A percentile compares a stretch with the other conserved stretches of the same genome.
phyloP scores from a whole-genome alignment of 2,329 filamentous ascomycete species.

The Aspergillus sergii region DNA sequence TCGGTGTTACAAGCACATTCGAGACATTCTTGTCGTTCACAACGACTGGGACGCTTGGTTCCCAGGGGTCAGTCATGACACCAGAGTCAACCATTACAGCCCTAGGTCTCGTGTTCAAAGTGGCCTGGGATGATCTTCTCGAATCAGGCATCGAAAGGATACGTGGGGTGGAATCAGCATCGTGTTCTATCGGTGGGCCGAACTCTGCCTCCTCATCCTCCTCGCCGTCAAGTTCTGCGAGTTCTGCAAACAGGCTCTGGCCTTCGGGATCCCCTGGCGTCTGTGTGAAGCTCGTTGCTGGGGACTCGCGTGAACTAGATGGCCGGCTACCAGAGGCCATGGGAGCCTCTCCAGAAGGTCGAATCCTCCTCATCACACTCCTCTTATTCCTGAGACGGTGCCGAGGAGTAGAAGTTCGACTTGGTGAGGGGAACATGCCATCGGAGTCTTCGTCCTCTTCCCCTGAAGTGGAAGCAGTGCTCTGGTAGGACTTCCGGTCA shows the following conservation, averaged over 20 bases:
- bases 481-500: slow-evolving; percentile 72
- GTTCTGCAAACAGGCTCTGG: slow-evolving; percentile 88
- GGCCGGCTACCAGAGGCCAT: slow-evolving; percentile 43
- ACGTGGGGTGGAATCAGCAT: slow-evolving; percentile 43
- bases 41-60: slow-evolving; percentile 35
- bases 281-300: slow-evolving; percentile 54
- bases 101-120: slow-evolving; percentile 25
- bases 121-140: slow-evolving; percentile 35
- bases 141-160: slow-evolving; percentile 32
- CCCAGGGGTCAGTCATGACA: slow-evolving; percentile 65
- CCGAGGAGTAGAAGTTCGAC: slow-evolving; percentile 65
- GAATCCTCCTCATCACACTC: slow-evolving; percentile 62
- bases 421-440: slow-evolving; percentile 67
- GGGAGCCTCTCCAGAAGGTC: slow-evolving; percentile 48
- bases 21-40: slow-evolving; percentile 22
- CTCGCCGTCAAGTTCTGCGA: slow-evolving; percentile 73
- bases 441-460: slow-evolving; percentile 69
- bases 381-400: slow-evolving; percentile 74
- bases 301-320: slow-evolving; percentile 53
- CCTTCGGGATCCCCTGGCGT: slow-evolving; percentile 54
- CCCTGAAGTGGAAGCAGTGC: slow-evolving; percentile 84
- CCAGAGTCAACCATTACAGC: slow-evolving; percentile 61
- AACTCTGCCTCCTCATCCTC: slow-evolving; percentile 70
- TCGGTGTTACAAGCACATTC: slow-evolving; percentile 26
- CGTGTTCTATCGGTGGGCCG: slow-evolving; percentile 41